Evolutionary conservation across 305 asterid species (phyloP), one percentile per base, ranked within the genome.

Genomic region (Fraxinus dipetala): DNA sequence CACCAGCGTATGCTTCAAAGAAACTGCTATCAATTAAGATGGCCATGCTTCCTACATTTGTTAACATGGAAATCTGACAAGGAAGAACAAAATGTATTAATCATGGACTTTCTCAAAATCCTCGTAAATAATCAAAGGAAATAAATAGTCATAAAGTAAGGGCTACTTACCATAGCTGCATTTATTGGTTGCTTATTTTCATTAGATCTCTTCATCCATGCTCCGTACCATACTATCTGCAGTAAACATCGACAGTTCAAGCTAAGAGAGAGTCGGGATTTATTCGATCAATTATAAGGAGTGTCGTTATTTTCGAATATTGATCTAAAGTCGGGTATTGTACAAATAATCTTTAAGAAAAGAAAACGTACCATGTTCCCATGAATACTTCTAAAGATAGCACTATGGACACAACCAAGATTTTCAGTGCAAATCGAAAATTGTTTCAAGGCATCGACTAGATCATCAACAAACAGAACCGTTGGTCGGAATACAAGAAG

Each of bases 201-300:
- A 80, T 43, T 65, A 31, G 67, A 83, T 80, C 90, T 89, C 87
- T 90, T 91, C 56, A 88, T 82, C 95, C 95, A 91, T 36, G 93
- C 92, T 76, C 93, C 95, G 86, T 90, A 91, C 95, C 95, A 91
- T 84, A 90, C 78, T 78, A 89, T 87, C 93, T 91, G 78, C 77
- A 67, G 6, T 22, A 8, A 28, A 11, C 26, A 40, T 18, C 61
- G 63, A 36, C 1, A 10, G 4, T 70, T 28, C 10, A 24, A 65
- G 77, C 11, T 22, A 24, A 75, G 10, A 75, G 67, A 22, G 31
- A 6, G 30, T 5, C 22, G 7, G 22, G 26, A 59, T 59, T 59
- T 24, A 26, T 24, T 8, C 6, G n/a, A 48, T 9, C 48, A 78
- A 2, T 1, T 36, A 20, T 20, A 77, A 30, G 14, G 38, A 7